Conservation (phyloP, 1,284 basidiomycete species). For the Boletellus dicymbophilus region DNA sequence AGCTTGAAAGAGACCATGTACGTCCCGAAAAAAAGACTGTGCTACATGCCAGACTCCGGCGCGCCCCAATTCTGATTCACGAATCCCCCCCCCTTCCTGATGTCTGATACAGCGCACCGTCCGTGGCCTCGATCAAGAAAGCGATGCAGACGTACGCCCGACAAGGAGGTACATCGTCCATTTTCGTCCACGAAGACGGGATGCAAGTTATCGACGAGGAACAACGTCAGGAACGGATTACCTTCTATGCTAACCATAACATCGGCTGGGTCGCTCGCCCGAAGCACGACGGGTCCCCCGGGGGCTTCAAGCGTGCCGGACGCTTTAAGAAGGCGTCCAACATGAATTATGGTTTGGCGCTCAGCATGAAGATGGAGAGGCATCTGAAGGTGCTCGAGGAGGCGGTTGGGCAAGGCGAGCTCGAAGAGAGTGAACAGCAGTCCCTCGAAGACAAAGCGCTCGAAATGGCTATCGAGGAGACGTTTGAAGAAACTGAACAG, state of each 20-base stretch:
- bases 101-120: conserved; percentile 69
- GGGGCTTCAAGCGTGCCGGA: conserved; percentile 77
- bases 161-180: conserved; percentile 77
- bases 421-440: conserved; percentile 35
- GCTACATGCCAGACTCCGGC: background rate
- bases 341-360: conserved; percentile 81
- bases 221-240: conserved; percentile 65
- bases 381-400: conserved; percentile 58
- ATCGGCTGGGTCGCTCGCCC: conserved; percentile 87
- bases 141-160: conserved; percentile 87
- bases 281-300: conserved; percentile 47
- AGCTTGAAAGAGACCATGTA: conserved; percentile 70
- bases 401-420: conserved; percentile 31
- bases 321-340: conserved; percentile 91
- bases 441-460: conserved; percentile 64
- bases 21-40: conserved; percentile 32
- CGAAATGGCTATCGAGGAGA: conserved; percentile 67
- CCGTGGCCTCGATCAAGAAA: conserved; percentile 78
- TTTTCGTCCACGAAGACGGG: conserved; percentile 81
- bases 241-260: conserved; percentile 79
- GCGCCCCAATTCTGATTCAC: background rate
- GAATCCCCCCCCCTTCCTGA: too few relatives aligned
- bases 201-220: conserved; percentile 60
- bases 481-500: conserved; percentile 54
- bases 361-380: conserved; percentile 79